phyloP scores from a whole-genome alignment of 2,329 filamentous ascomycete genomes.

The Phialophora macrospora region DNA sequence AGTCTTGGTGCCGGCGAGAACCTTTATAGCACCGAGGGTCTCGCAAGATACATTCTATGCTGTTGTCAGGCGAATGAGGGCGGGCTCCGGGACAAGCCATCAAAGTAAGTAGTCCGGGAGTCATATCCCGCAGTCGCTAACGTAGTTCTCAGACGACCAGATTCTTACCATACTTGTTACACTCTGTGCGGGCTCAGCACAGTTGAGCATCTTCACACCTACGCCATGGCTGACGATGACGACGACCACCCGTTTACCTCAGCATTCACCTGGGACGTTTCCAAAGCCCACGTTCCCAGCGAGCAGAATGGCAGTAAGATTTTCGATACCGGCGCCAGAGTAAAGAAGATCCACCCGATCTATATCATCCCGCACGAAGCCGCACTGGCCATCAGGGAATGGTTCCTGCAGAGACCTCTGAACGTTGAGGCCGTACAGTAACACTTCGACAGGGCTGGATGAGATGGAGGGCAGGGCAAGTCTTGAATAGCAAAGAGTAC shows the following conservation, averaged over 20 bases:
- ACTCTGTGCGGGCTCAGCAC: conserved; percentile 83
- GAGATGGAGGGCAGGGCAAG: not conserved
- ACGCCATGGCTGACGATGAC: conserved; percentile 42
- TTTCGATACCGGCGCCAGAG: conserved; percentile 54
- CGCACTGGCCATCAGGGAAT: conserved; percentile 67
- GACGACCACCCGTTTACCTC: conserved; percentile 43
- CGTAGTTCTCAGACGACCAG: conserved; percentile 63
- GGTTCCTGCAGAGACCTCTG: conserved; percentile 65
- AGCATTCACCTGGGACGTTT: conserved; percentile 49
- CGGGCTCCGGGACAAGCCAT: conserved; percentile 90
- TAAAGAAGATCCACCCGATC: conserved; percentile 73
- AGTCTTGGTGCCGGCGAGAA: conserved; percentile 36
- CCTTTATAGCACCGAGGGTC: conserved; percentile 78
- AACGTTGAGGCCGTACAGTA: conserved; percentile 52
- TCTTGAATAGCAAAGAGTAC: not conserved
- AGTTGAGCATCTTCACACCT: conserved; percentile 69
- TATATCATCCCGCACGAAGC: conserved; percentile 78
- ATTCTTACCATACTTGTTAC: conserved; percentile 93
- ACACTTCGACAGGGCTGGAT: not conserved
- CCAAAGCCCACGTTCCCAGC: conserved; percentile 51
- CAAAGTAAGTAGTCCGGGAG: conserved; percentile 66
- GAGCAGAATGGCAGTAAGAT: conserved; percentile 41
- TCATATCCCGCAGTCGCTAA: conserved; percentile 36
- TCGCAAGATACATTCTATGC: conserved; percentile 85
- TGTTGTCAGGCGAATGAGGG: conserved; percentile 82